Percentiles rank a stretch among this genome's conserved stretches.
Evolutionary conservation across 2,329 filamentous ascomycete species (phyloP).

Genomic region (Colletotrichum gloeosporioides): DNA sequence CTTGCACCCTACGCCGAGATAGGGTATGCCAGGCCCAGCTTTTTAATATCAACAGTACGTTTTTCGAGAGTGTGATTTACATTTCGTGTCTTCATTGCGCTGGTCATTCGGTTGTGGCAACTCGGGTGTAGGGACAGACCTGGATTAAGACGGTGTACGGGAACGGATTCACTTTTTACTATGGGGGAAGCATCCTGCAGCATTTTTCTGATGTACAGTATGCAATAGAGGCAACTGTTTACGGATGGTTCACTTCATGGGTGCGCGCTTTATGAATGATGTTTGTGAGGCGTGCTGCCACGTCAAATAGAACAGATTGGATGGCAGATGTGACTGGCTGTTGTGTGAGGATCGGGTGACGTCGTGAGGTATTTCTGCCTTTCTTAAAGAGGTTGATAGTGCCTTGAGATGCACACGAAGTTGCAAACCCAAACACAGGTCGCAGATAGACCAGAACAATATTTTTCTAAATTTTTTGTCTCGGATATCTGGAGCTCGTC

Average conservation of each 20-base stretch:
- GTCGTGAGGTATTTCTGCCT: not conserved
- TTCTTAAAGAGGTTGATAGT: not conserved
- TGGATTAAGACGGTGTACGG: conserved; percentile 22
- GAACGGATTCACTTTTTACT: conserved; percentile 10
- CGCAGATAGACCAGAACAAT: not conserved
- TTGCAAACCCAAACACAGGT: rapidly evolving
- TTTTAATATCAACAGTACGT: conserved; percentile 23
- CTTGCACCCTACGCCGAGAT: conserved; percentile 7
- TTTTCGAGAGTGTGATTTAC: conserved; percentile 12
- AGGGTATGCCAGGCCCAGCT: conserved; percentile 17
- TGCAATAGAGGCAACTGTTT: conserved; percentile 23
- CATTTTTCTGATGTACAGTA: conserved; percentile 24
- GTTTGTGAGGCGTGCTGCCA: not conserved
- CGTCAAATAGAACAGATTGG: not conserved
- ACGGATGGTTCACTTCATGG: not conserved
- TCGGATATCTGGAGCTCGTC: not conserved
- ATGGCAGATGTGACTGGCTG: not conserved
- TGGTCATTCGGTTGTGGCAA: conserved; percentile 19
- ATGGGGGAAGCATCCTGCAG: conserved; percentile 20
- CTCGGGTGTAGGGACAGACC: conserved; percentile 19
- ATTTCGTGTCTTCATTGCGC: conserved; percentile 21
- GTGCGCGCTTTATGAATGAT: not conserved
- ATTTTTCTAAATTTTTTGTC: not conserved
- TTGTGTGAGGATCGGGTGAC: not conserved
- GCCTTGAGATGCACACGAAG: not conserved